Base-by-base conservation (phyloP, 257 asterid species). In the Leptodermis oblonga region DNA sequence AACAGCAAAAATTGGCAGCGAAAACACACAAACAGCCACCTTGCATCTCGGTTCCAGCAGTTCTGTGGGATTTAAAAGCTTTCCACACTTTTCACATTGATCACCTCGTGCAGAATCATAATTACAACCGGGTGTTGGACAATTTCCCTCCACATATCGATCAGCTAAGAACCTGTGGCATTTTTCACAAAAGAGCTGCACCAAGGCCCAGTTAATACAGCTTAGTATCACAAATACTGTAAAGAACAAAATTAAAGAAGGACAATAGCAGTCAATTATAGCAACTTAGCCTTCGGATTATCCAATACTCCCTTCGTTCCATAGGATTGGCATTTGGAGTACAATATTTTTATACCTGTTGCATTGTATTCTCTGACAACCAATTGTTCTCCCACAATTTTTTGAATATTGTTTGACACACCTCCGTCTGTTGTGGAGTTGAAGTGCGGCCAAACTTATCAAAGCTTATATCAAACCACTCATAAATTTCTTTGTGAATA, bases 391-490 rank as follows among this genome's bases (percentile, higher is more conserved):
- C 95, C 70, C 81, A 69, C 46, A 92, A 74, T 61, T 82, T 90
- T 78, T 85, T 85, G 81, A 92, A 92, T 76, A 92, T 85, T 67
- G 91, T 79, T 78, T 92, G 98, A 67, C 98, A 92, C 62, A 86
- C 82, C 80, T 85, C 92, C 53, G 96, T 90, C 81, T 92, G 98
- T 74, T 92, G 86, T 0, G 97, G 92, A 74, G 82, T 88, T 66
- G 97, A 92, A 7, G 98, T 92, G 48, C 98, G 92, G 15, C 98
- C 97, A 80, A 92, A 92, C 74, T 92, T 88, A 71, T 92, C 97
- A 36, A 92, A 90, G 74, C 87, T 85, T 77, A 92, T 92, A 69
- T 79, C 65, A 68, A 92, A 92, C 98, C 98, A 92, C 30, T 90
- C 55, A 53, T 92, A 92, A 6, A 92, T 95, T 43, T 79, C 90